Conservation (phyloP, 331 rosid species). For the Phaseolus coccineus region DNA sequence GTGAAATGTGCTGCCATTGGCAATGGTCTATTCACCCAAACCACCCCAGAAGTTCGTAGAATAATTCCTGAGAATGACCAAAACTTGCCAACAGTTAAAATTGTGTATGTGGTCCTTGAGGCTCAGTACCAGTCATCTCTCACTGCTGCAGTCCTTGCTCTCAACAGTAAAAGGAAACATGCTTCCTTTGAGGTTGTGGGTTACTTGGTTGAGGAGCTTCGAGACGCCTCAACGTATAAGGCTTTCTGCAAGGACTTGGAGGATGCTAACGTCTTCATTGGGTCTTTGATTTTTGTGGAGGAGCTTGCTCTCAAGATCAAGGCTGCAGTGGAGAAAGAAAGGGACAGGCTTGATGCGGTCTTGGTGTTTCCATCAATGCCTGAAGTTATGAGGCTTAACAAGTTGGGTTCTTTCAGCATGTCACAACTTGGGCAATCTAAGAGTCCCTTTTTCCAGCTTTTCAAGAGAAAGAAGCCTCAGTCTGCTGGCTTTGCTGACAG, state of each 20-base stretch:
- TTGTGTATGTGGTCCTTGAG: constrained; percentile 89
- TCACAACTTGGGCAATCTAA: constrained; percentile 93
- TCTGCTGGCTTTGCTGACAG: constrained; percentile 95
- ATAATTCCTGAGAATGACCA: constrained; percentile 71
- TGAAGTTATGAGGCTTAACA: constrained; percentile 94
- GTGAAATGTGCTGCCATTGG: constrained; percentile 84
- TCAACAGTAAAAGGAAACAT: constrained; percentile 56
- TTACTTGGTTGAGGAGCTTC: constrained; percentile 93
- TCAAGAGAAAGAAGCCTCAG: constrained; percentile 79
- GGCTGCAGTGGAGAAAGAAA: constrained; percentile 83
- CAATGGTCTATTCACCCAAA: constrained; percentile 93
- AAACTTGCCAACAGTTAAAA: constrained; percentile 74
- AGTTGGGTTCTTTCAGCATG: constrained; percentile 90
- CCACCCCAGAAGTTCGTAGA: constrained; percentile 90
- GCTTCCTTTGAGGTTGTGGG: constrained; percentile 90
- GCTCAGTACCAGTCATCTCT: constrained; percentile 98
- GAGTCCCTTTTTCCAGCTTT: constrained; percentile 87
- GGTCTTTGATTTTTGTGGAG: constrained; percentile 92
- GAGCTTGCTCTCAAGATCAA: constrained; percentile 90
- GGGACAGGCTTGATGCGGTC: constrained; percentile 94
- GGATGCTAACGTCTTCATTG: constrained; percentile 89
- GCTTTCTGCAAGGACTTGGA: constrained; percentile 79
- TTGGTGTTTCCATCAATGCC: constrained; percentile 99
- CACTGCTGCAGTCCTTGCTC: constrained; percentile 76
- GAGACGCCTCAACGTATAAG: constrained; percentile 60